phyloP scores from a whole-genome alignment of 2,329 filamentous ascomycete genomes.

The Sordariomycetes sp. region DNA sequence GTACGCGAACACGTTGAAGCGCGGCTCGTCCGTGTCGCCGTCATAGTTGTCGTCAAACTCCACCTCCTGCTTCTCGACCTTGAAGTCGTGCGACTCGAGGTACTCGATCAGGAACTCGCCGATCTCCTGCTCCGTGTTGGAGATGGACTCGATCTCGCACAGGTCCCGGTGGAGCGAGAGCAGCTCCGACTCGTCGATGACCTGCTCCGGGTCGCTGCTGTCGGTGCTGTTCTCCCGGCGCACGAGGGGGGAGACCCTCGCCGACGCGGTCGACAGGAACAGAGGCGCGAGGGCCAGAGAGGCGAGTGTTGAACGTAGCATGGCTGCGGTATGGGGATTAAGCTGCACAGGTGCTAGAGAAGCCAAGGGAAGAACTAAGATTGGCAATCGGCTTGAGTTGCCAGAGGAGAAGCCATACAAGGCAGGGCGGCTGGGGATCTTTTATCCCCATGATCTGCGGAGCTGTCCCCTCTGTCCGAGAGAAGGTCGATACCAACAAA shows the following conservation, averaged over 20 bases:
- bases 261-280: background rate
- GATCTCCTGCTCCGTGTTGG: conserved; percentile 55
- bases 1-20: conserved; percentile 73
- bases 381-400: background rate
- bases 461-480: background rate
- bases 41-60: conserved; percentile 16
- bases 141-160: conserved; percentile 63
- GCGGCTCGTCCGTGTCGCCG: conserved; percentile 12
- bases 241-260: background rate
- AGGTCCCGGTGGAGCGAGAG: conserved; percentile 65
- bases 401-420: background rate
- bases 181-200: conserved; percentile 25
- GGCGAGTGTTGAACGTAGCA: background rate
- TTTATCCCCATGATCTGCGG: background rate
- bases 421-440: background rate
- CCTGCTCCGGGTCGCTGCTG: background rate
- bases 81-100: conserved; percentile 39
- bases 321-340: background rate
- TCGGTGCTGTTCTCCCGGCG: background rate
- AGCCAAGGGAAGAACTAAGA: background rate
- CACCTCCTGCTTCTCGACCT: conserved; percentile 29
- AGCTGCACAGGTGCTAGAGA: background rate
- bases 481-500: background rate
- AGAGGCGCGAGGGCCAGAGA: background rate
- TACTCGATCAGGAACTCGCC: conserved; percentile 59